Evolutionary conservation across 495 filamentous ascomycete genomes (phyloP).

Genomic region (Hypoxylon fragiforme): DNA sequence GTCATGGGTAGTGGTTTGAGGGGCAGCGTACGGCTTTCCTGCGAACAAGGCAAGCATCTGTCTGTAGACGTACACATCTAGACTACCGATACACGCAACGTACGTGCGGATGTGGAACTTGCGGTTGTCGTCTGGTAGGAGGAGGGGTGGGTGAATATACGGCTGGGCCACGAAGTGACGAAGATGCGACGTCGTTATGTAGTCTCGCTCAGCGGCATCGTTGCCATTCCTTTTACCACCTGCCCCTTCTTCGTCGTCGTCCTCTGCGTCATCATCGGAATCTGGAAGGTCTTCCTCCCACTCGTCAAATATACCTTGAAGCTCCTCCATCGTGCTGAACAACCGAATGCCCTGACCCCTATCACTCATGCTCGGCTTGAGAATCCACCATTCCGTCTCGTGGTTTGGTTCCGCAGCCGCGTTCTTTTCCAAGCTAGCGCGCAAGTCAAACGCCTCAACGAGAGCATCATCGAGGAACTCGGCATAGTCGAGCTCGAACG

Average conservation of each 20-base stretch:
- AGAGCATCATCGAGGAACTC: slow-evolving; percentile 96
- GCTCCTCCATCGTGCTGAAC: slow-evolving; percentile 78
- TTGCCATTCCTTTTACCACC: slow-evolving; percentile 8
- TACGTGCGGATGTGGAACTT: slow-evolving; percentile 98
- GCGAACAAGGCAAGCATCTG: slow-evolving; percentile 94
- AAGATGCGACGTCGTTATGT: slow-evolving; percentile 83
- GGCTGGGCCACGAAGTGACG: slow-evolving; percentile 94
- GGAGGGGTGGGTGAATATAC: slow-evolving; percentile 89
- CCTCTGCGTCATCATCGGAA: slow-evolving; percentile 62
- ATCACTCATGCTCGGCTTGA: slow-evolving; percentile 97
- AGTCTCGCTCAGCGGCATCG: slow-evolving; percentile 36
- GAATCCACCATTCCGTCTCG: slow-evolving; percentile 91
- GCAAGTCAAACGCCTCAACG: slow-evolving; percentile 82
- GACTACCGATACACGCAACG: slow-evolving; percentile 73
- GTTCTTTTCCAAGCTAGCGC: slow-evolving; percentile 73
- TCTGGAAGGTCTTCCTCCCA: slow-evolving; percentile 70
- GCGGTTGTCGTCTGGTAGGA: slow-evolving; percentile 65
- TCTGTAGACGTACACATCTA: slow-evolving; percentile 84
- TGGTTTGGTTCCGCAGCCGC: slow-evolving; percentile 37
- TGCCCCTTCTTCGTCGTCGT: slow-evolving; percentile 34
- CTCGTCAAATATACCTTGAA: slow-evolving; percentile 82
- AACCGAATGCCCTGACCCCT: slow-evolving; percentile 89
- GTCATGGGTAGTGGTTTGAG: slow-evolving; percentile 35
- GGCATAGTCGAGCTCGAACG: slow-evolving; percentile 93
- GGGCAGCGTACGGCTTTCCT: slow-evolving; percentile 61